A percentile compares a stretch with the other conserved stretches of the same genome.
Evolutionary conservation across 805 yeast species (phyloP).

Genomic region (Cyberlindnera xylosilytica): DNA sequence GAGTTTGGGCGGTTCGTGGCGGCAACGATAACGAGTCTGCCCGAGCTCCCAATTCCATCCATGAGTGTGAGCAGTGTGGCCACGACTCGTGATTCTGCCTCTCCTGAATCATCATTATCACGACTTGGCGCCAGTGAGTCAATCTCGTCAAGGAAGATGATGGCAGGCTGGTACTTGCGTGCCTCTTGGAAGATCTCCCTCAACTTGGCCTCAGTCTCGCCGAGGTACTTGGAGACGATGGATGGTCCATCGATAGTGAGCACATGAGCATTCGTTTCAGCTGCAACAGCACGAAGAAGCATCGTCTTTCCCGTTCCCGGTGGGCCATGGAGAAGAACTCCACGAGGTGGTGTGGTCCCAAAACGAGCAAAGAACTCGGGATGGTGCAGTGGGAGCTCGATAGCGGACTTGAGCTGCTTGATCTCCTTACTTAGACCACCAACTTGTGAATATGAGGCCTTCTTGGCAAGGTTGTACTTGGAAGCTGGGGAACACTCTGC

Average conservation of each 20-base stretch:
- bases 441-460: slow-evolving; percentile 48
- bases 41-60: slow-evolving; percentile 71
- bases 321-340: slow-evolving; percentile 91
- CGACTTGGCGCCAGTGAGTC: slow-evolving; percentile 89
- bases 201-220: slow-evolving; percentile 89
- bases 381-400: slow-evolving; percentile 75
- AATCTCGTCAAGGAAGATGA: slow-evolving; percentile 87
- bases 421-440: slow-evolving; percentile 80
- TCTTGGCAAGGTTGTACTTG: slow-evolving; percentile 43
- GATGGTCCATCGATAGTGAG: slow-evolving; percentile 87
- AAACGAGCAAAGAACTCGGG: slow-evolving; percentile 78
- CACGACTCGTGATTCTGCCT: slow-evolving; percentile 85
- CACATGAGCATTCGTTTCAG: slow-evolving; percentile 77
- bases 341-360: slow-evolving; percentile 91
- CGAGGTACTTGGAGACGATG: slow-evolving; percentile 86
- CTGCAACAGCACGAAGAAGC: slow-evolving; percentile 78
- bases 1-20: slow-evolving; percentile 73
- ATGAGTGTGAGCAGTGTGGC: slow-evolving; percentile 80
- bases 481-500: slow-evolving; percentile 27
- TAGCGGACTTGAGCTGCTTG: slow-evolving; percentile 54
- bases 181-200: slow-evolving; percentile 86
- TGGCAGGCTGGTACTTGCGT: slow-evolving; percentile 76
- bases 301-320: slow-evolving; percentile 97
- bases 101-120: slow-evolving; percentile 82
- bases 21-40: slow-evolving; percentile 64